Evolutionary conservation across 2,329 filamentous ascomycete species (phyloP).

Genomic region (Botrytis hyacinthi): DNA sequence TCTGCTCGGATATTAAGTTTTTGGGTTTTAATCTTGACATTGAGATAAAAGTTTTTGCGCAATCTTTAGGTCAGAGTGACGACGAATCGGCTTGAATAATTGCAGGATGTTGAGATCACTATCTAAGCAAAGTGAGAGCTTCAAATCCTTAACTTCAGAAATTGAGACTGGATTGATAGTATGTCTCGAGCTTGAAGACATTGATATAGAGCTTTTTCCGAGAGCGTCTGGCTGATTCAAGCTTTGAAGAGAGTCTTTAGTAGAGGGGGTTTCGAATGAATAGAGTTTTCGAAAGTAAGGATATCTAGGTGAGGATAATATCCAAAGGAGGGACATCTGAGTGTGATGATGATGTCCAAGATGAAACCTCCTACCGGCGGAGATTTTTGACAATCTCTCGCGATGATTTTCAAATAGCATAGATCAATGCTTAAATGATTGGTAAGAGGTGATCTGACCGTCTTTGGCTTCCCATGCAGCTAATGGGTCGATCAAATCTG

Average conservation of each 20-base stretch:
- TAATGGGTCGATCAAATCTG: conserved; percentile 6
- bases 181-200: rapidly evolving
- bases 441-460: background rate
- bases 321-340: background rate
- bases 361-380: background rate
- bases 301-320: background rate
- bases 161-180: background rate
- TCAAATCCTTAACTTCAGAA: background rate
- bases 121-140: background rate
- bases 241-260: background rate
- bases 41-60: background rate
- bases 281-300: background rate
- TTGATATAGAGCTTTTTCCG: background rate
- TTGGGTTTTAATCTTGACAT: background rate
- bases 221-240: background rate
- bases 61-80: background rate
- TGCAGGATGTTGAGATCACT: background rate
- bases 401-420: background rate
- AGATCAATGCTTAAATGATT: background rate
- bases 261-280: background rate
- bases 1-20: too few relatives aligned
- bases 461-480: background rate
- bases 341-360: background rate
- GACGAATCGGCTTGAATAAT: background rate
- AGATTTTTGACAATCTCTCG: background rate